Evolutionary conservation across 257 asterid genomes (phyloP), one percentile per base, ranked within the genome.

Genomic region (Capsicum baccatum): DNA sequence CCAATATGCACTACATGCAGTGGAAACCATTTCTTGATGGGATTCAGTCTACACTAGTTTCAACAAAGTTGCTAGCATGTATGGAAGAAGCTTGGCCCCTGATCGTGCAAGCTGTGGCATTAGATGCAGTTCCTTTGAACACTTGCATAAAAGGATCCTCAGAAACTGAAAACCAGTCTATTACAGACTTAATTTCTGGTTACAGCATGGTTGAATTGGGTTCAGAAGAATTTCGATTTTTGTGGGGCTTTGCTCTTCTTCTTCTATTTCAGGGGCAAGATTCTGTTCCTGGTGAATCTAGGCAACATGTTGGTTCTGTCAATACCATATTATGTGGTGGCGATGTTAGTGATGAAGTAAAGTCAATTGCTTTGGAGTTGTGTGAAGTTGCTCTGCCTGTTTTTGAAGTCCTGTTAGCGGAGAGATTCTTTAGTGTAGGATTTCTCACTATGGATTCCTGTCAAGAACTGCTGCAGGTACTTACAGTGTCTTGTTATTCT

Each of bases 21-120:
- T 92, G 98, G 98, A 93, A 90, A 89, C 97, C 98, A 83, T 92
- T 97, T 88, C 98, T 97, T 89, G 99, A 97, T 84, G 99, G 98
- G 84, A 91, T 97, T 84, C 98, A 94, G 83, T 92, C 98, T 78
- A 86, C 95, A 58, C 86, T 87, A 87, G 97, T 91, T 86, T 95
- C 97, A 90, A 87, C 91, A 85, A 92, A 90, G 89, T 86, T 97
- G 92, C 89, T 88, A 84, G 94, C 97, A 66, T 97, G 98, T 85
- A 90, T 97, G 80, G 96, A 93, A 89, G 99, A 97, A 94, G 98
- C 99, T 86, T 97, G 99, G 98, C 98, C 98, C 50, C 88, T 89
- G 69, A 94, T 97, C 91, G 89, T 97, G 84, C 99, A 94, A 89
- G 99, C 99, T 52, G 86, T 93, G 87, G 95, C 91, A 79, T 90